Evolutionary conservation across 768 basidiomycete genomes (phyloP).

Genomic region (Tylopilus subfusipes): DNA sequence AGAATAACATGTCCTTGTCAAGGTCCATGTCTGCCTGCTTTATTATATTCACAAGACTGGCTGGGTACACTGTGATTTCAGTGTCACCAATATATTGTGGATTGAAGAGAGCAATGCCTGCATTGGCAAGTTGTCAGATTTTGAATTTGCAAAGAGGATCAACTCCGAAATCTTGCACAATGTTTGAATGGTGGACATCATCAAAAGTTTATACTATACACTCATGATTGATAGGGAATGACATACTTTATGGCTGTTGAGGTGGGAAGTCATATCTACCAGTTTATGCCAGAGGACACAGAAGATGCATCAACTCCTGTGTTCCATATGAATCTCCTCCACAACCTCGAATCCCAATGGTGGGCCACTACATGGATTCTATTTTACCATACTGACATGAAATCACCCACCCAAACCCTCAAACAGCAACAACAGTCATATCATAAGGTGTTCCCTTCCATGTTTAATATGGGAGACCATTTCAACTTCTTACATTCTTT

Average conservation of each 20-base stretch:
- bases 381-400: background rate
- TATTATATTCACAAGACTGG: background rate
- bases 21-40: no score
- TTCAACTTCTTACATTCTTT: no score
- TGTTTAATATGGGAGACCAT: no score
- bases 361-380: conserved; percentile 10
- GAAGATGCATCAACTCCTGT: conserved; percentile 5
- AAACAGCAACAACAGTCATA: no score
- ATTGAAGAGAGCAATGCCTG: background rate
- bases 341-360: conserved; percentile 17
- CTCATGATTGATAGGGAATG: conserved; percentile 7
- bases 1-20: no score
- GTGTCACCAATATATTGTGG: background rate
- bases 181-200: conserved; percentile 4
- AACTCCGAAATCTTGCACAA: background rate
- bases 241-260: conserved; percentile 13
- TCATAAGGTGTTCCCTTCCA: no score
- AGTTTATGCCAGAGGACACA: no score
- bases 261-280: background rate
- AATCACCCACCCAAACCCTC: background rate
- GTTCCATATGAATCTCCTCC: conserved; percentile 14
- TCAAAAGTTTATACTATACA: background rate
- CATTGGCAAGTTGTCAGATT: conserved; percentile 12
- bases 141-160: conserved; percentile 10
- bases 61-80: background rate